phyloP scores from a whole-genome alignment of 1,284 basidiomycete species.

The Trametes hirsuta region DNA sequence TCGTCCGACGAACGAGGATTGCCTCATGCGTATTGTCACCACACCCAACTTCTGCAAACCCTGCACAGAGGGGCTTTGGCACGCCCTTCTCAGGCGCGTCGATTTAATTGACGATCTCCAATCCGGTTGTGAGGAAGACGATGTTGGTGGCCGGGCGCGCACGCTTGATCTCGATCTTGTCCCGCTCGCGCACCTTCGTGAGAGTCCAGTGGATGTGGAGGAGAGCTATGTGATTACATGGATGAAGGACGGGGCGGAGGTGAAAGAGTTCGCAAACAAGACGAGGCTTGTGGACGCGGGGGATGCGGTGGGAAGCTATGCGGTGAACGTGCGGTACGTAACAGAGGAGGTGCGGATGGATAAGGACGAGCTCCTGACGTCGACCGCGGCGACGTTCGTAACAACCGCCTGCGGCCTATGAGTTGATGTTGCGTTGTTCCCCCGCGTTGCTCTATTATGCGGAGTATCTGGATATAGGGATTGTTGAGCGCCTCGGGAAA shows the following conservation, averaged over 20 bases:
- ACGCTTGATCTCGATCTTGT: conserved; percentile 51
- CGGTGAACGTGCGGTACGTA: conserved; percentile 50
- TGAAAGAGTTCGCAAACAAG: conserved; percentile 51
- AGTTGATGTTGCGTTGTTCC: neutral
- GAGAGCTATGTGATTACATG: conserved; percentile 62
- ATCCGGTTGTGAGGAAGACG: conserved; percentile 37
- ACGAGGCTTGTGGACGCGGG: conserved; percentile 46
- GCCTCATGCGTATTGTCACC: conserved; percentile 80
- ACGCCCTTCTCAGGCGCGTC: conserved; percentile 59
- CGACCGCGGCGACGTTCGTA: conserved; percentile 20
- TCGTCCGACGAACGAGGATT: conserved; percentile 82
- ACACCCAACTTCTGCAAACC: conserved; percentile 76
- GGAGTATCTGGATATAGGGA: too few relatives aligned
- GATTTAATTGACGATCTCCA: conserved; percentile 60
- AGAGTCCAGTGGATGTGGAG: conserved; percentile 33
- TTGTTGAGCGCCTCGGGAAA: too few relatives aligned
- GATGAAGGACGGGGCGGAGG: conserved; percentile 47
- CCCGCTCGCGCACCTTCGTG: conserved; percentile 62
- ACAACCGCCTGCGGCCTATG: conserved; percentile 15
- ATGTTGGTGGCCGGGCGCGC: conserved; percentile 26
- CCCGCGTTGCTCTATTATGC: neutral
- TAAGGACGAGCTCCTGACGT: conserved; percentile 35
- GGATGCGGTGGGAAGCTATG: conserved; percentile 43
- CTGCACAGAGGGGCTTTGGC: conserved; percentile 77
- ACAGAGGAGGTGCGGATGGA: conserved; percentile 61